Percentiles rank a stretch among this genome's conserved stretches.
Conservation (phyloP, 805 yeast species). For the Myxozyma kluyveri region DNA sequence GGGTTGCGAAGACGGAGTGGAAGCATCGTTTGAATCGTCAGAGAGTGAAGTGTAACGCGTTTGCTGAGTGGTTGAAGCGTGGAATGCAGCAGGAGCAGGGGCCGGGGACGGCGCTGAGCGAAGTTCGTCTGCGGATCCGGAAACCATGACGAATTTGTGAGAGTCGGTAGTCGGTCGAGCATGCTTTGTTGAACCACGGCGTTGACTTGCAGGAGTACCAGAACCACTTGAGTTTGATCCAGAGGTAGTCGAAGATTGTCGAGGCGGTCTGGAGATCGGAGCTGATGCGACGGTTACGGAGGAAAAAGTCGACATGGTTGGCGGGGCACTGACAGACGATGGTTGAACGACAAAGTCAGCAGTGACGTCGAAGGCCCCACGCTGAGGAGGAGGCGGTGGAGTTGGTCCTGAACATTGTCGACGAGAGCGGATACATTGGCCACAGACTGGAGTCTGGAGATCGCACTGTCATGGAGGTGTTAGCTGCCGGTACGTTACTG, state of each 20-base stretch:
- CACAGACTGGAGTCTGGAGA: constrained; percentile 3
- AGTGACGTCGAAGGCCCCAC: not conserved
- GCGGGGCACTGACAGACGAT: too few species aligned
- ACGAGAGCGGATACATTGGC: constrained; percentile 7
- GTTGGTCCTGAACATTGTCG: constrained; percentile 6
- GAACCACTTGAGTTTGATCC: not conserved
- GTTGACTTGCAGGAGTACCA: not conserved
- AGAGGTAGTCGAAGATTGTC: not conserved
- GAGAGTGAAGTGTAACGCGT: not conserved
- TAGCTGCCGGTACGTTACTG: too few species aligned
- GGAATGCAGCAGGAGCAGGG: not conserved
- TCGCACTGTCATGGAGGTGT: constrained; percentile 6
- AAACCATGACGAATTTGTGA: constrained; percentile 5
- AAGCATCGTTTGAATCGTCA: too few species aligned
- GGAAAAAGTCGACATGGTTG: not conserved
- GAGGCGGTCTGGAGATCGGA: too few species aligned
- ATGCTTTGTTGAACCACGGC: too few species aligned
- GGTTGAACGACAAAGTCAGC: not conserved
- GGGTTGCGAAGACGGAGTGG: not conserved
- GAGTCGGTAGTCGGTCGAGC: too few species aligned
- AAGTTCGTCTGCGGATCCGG: not conserved
- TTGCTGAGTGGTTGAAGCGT: not conserved
- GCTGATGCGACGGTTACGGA: not conserved
- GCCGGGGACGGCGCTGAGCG: not conserved
- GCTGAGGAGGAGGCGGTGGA: not conserved